A percentile compares a stretch with the other conserved stretches of the same genome.
phyloP scores from a whole-genome alignment of 2,329 filamentous ascomycete species.

The Xylaria sp. region DNA sequence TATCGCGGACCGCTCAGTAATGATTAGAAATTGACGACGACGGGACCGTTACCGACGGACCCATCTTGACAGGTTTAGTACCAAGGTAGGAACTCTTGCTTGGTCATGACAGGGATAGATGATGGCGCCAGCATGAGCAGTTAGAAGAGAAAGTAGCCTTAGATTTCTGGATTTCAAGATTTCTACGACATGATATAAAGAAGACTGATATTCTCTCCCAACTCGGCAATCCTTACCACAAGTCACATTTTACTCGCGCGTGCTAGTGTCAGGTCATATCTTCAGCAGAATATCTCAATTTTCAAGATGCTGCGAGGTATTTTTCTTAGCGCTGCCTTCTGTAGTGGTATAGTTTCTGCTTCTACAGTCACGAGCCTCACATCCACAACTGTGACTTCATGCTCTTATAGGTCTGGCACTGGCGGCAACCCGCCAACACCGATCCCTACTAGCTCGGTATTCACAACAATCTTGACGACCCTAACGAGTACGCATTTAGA shows the following conservation, averaged over 20 bases:
- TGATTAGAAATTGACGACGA: slow-evolving; percentile 3
- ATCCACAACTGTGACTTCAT: slow-evolving; percentile 1
- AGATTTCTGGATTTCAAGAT: not conserved
- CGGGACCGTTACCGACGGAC: not conserved
- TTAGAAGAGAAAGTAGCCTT: not conserved
- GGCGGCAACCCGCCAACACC: slow-evolving; percentile 11
- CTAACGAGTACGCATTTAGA: not conserved
- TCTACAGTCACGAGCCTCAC: not conserved
- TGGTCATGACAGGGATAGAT: not conserved
- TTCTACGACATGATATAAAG: not conserved
- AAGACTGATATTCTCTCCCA: not conserved
- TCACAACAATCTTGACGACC: slow-evolving; percentile 1
- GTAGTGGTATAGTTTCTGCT: not conserved
- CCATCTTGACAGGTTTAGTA: not conserved
- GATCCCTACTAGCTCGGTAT: not conserved
- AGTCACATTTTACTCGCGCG: not conserved
- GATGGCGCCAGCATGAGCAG: slow-evolving; percentile 12
- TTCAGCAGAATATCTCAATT: not conserved
- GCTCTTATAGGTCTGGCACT: slow-evolving; percentile 1
- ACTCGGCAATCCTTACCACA: not conserved
- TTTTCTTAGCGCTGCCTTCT: slow-evolving; percentile 1
- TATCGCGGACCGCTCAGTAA: not conserved
- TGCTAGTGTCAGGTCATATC: not conserved
- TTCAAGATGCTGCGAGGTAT: slow-evolving; percentile 13
- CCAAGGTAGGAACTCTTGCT: not conserved